These are phyloP conservation scores for Aspergillus novoparasiticus DNA, from an alignment of 2,329 filamentous ascomycete genomes.

Conservation along the genomic window DNA sequence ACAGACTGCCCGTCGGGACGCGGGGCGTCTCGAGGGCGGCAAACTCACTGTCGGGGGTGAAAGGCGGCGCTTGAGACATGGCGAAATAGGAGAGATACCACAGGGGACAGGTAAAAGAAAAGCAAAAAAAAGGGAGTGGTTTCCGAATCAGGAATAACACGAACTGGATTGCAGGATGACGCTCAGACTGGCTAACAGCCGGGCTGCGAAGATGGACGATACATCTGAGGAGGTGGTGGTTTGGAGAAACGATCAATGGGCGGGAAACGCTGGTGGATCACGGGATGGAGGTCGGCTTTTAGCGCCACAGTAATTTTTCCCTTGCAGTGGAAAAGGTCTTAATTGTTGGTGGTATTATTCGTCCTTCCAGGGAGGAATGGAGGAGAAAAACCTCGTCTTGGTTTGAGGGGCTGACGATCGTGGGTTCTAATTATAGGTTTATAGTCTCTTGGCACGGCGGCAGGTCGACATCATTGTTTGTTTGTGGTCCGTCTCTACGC, in stretches of 20 bases:
- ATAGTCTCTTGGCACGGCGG: slow-evolving; percentile 8
- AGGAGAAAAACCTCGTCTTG: not conserved
- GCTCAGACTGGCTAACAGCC: slow-evolving; percentile 8
- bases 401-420: slow-evolving; percentile 8
- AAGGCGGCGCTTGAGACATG: slow-evolving; percentile 22
- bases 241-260: not conserved
- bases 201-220: not conserved
- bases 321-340: not conserved
- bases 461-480: not conserved
- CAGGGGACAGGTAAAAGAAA: not conserved
- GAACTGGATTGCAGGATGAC: slow-evolving; percentile 1
- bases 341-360: not conserved
- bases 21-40: slow-evolving; percentile 36
- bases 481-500: not conserved
- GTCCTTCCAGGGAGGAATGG: not conserved
- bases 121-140: not conserved
- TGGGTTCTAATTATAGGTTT: slow-evolving; percentile 13
- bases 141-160: slow-evolving; percentile 1
- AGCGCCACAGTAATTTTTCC: not conserved
- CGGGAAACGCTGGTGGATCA: slow-evolving; percentile 12
- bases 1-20: slow-evolving; percentile 32
- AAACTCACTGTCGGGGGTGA: slow-evolving; percentile 36
- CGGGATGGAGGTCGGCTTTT: slow-evolving; percentile 2
- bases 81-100: slow-evolving; percentile 14
- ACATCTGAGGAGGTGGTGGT: not conserved